Conservation (phyloP, 1,284 basidiomycete genomes). For the Apiotrichum laibachii region DNA sequence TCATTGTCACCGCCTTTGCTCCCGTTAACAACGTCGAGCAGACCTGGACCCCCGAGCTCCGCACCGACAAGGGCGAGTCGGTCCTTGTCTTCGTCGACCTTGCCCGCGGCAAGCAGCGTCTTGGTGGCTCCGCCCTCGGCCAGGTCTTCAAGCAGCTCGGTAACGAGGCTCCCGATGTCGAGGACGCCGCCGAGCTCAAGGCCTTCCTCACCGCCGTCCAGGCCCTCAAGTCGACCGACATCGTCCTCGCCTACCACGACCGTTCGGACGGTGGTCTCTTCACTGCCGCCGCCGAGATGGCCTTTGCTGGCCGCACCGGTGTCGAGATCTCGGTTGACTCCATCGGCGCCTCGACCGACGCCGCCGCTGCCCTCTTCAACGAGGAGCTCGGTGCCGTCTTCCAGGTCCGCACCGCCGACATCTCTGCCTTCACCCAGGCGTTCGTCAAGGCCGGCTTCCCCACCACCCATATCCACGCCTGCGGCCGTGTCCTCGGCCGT, state of each 20-base stretch:
- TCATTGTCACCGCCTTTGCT: slow-evolving; percentile 93
- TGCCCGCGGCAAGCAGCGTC: slow-evolving; percentile 73
- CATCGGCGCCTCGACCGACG: slow-evolving; percentile 54
- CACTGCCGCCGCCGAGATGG: slow-evolving; percentile 91
- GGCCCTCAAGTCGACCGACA: slow-evolving; percentile 60
- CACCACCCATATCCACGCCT: slow-evolving; percentile 64
- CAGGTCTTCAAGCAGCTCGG: slow-evolving; percentile 89
- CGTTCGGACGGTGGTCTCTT: slow-evolving; percentile 95
- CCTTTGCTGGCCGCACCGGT: slow-evolving; percentile 85
- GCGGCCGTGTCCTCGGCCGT: slow-evolving; percentile 65
- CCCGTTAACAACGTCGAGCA: slow-evolving; percentile 72
- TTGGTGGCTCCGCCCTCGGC: slow-evolving; percentile 92
- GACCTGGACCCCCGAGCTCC: slow-evolving; percentile 93
- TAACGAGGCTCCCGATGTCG: slow-evolving; percentile 83
- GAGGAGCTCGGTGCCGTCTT: slow-evolving; percentile 94
- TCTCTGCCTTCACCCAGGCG: slow-evolving; percentile 60
- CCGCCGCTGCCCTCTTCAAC: slow-evolving; percentile 78
- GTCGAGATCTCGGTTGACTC: slow-evolving; percentile 55
- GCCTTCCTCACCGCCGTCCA: slow-evolving; percentile 79
- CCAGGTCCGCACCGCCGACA: slow-evolving; percentile 69
- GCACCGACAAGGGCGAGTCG: slow-evolving; percentile 60
- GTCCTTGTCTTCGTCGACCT: slow-evolving; percentile 87
- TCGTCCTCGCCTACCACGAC: slow-evolving; percentile 94
- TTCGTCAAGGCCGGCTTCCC: slow-evolving; percentile 74
- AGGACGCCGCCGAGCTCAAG: slow-evolving; percentile 69